These are phyloP conservation scores for Trichosporon coremiiforme DNA, from an alignment of 1,284 basidiomycete genomes.

Conservation along the genomic window DNA sequence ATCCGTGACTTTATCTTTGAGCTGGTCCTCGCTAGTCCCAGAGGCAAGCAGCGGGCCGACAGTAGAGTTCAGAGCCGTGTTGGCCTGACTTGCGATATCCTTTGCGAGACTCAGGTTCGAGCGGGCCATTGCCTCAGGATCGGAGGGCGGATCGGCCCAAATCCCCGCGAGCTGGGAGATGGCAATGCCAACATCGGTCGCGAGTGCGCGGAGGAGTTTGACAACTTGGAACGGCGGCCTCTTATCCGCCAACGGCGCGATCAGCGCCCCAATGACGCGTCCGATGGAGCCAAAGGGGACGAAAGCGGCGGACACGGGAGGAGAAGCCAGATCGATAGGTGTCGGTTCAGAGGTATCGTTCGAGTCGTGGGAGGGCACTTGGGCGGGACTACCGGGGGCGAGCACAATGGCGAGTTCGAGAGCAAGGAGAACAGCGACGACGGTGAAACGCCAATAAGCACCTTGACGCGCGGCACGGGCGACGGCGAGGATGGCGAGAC, in stretches of 20 bases:
- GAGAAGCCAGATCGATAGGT: not conserved
- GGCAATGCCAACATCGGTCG: conserved; percentile 40
- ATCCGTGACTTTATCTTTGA: not conserved
- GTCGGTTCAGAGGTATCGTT: not conserved
- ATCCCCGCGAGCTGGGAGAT: conserved; percentile 46
- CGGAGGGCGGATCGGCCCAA: conserved; percentile 34
- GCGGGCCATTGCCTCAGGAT: not conserved
- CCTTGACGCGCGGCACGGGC: conserved; percentile 65
- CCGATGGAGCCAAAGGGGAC: conserved; percentile 21
- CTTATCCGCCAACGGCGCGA: conserved; percentile 13
- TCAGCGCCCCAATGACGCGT: conserved; percentile 12
- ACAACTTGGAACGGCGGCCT: conserved; percentile 44
- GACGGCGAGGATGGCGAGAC: conserved; percentile 36
- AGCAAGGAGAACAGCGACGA: conserved; percentile 65
- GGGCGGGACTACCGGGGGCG: conserved; percentile 30
- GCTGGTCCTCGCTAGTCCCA: not conserved
- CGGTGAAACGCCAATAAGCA: conserved; percentile 72
- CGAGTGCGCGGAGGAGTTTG: conserved; percentile 38
- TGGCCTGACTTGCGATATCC: not conserved
- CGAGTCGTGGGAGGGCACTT: not conserved
- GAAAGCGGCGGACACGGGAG: conserved; percentile 20
- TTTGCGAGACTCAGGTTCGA: not conserved
- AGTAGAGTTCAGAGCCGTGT: not conserved
- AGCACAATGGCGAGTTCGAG: conserved; percentile 52
- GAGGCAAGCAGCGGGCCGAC: not conserved